Evolutionary conservation across 2,329 filamentous ascomycete genomes (phyloP).

Genomic region (Penicillium sp.): DNA sequence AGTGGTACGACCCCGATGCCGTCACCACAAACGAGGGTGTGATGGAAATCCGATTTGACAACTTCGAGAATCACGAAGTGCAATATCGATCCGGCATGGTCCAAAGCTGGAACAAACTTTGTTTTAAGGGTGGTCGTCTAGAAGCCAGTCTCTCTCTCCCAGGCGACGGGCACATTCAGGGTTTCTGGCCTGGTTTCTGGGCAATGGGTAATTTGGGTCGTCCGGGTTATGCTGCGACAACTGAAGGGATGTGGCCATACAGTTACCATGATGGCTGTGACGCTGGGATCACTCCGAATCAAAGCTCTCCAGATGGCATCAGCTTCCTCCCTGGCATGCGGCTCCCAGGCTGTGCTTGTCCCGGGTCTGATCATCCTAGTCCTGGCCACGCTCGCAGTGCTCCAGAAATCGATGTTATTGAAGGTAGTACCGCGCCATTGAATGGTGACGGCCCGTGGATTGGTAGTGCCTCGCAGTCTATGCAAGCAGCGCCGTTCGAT

Average conservation of each 20-base stretch:
- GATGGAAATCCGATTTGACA: constrained; percentile 67
- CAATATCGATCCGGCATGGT: constrained; percentile 74
- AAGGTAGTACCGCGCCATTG: constrained; percentile 64
- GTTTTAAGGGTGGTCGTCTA: constrained; percentile 71
- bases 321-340: constrained; percentile 71
- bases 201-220: constrained; percentile 73
- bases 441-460: constrained; percentile 57
- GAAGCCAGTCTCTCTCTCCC: constrained; percentile 73
- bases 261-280: constrained; percentile 71
- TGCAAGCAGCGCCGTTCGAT: constrained; percentile 71
- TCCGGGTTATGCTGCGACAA: constrained; percentile 70
- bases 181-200: constrained; percentile 78
- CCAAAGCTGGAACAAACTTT: constrained; percentile 74
- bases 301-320: constrained; percentile 68
- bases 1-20: constrained; percentile 74
- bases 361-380: constrained; percentile 65
- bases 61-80: constrained; percentile 66
- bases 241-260: constrained; percentile 75
- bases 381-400: constrained; percentile 67
- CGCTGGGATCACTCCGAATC: constrained; percentile 71
- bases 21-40: constrained; percentile 65
- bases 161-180: constrained; percentile 66
- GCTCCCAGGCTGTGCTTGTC: constrained; percentile 69
- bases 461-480: constrained; percentile 67
- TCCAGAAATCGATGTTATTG: constrained; percentile 73